Percentiles rank a stretch among this genome's conserved stretches.
Conservation (phyloP, 805 yeast genomes). For the Pichia rugopelliculosa region DNA sequence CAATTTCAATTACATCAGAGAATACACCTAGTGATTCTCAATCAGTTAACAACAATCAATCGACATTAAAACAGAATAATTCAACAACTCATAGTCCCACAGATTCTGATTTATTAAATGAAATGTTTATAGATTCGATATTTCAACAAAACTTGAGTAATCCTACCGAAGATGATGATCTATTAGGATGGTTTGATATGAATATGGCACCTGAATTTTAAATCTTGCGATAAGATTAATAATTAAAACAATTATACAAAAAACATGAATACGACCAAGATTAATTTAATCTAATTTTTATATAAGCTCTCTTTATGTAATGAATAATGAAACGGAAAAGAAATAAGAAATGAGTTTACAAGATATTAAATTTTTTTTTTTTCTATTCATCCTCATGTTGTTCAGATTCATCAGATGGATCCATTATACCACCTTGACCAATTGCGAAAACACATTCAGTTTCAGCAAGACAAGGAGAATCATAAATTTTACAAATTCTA, state of each 20-base stretch:
- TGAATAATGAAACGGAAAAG: not conserved
- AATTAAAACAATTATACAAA: too few species aligned
- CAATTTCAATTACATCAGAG: not conserved
- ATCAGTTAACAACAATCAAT: not conserved
- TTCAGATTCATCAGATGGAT: constrained; percentile 52
- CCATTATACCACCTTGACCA: constrained; percentile 95
- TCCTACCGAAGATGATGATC: constrained; percentile 77
- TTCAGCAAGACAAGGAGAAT: constrained; percentile 95
- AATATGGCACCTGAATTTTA: constrained; percentile 61
- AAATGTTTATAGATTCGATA: constrained; percentile 40
- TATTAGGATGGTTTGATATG: constrained; percentile 89
- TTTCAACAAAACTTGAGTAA: constrained; percentile 78
- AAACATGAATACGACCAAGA: too few species aligned
- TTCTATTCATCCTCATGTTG: constrained; percentile 47
- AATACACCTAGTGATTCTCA: not conserved
- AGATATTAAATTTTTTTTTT: too few species aligned
- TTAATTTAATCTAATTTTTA: too few species aligned
- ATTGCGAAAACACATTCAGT: constrained; percentile 93
- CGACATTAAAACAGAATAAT: not conserved
- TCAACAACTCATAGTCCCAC: constrained; percentile 19
- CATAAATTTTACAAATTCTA: constrained; percentile 90
- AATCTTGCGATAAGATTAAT: too few species aligned
- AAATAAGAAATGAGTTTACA: too few species aligned
- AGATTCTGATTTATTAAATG: constrained; percentile 21
- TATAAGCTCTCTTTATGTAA: not conserved